Evolutionary conservation across 192 early-diverging fungal species (phyloP).

Genomic region (Coemansia sp.): DNA sequence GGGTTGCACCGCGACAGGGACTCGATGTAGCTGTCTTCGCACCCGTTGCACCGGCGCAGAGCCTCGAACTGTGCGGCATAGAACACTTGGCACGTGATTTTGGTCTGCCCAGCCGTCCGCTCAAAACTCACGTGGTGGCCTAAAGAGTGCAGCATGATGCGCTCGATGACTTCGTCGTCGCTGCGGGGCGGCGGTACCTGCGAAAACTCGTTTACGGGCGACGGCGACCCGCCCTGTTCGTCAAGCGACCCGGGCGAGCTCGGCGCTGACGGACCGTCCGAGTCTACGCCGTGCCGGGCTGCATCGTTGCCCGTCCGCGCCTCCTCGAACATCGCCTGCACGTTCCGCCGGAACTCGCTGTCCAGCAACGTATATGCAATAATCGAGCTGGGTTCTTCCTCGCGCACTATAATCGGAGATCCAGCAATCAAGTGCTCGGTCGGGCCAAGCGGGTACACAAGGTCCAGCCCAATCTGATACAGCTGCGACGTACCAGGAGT

Average conservation of each 20-base stretch:
- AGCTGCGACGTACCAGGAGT: slow-evolving; percentile 43
- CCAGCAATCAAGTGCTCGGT: slow-evolving; percentile 88
- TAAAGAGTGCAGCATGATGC: slow-evolving; percentile 34
- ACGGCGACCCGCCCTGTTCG: background rate
- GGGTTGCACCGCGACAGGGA: slow-evolving; percentile 84
- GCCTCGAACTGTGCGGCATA: slow-evolving; percentile 93
- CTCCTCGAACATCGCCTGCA: slow-evolving; percentile 36
- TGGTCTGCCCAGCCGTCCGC: slow-evolving; percentile 73
- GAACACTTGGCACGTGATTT: slow-evolving; percentile 86
- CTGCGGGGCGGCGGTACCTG: slow-evolving; percentile 5
- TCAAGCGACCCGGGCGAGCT: background rate
- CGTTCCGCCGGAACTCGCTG: slow-evolving; percentile 37
- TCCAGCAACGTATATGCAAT: slow-evolving; percentile 85
- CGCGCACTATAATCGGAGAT: slow-evolving; percentile 82
- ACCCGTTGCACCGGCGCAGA: slow-evolving; percentile 78
- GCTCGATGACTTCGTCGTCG: slow-evolving; percentile 28
- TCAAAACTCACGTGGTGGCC: slow-evolving; percentile 51
- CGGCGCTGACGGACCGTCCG: background rate
- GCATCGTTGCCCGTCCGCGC: slow-evolving; percentile 17
- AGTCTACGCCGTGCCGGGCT: slow-evolving; percentile 4
- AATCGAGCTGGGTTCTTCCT: slow-evolving; percentile 91
- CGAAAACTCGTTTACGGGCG: slow-evolving; percentile 35
- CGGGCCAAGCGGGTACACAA: slow-evolving; percentile 54
- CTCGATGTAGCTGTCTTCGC: slow-evolving; percentile 79
- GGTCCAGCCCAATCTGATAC: slow-evolving; percentile 45